Evolutionary conservation across 768 basidiomycete genomes (phyloP), one percentile per base, ranked within the genome.

Genomic region (Thelephora ganbajun): DNA sequence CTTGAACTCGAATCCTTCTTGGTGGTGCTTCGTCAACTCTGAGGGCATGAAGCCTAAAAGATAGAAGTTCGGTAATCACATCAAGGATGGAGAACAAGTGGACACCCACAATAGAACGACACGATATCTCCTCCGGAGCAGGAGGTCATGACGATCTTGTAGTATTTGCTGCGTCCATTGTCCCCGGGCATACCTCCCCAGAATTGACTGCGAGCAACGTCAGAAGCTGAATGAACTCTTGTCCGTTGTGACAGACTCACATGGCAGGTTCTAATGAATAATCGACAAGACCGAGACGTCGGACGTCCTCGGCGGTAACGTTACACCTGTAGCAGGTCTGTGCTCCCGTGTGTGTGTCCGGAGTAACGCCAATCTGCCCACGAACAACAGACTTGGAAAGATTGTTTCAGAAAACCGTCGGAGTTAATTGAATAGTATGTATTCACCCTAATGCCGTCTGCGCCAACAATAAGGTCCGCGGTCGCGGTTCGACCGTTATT

Each of bases 321-420:
- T 64, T 64, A 50, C 61, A 61, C 14, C 63, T 56, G 43, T 62
- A 64, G 48, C 63, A 64, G 2, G 63, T 64, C 49, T 64, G 63
- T 16, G 60, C 57, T 1, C 61, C 57, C 3, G 63, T 58, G 45
- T 56, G 57, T 44, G 51, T 61, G 37, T 64, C 56, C 11, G 61
- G 61, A 16, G 53, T 47, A 39, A 62, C 52, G 11, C 59, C 61
- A 16, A 62, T 54, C 14, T 55, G 50, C 43, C 50, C 49, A 36
- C 62, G 53, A 33, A 63, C 56, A 19, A 48, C 58, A 30, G 37
- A 39, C 37, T 39, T 39, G 20, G 37, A 6, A 39, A 39, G 37
- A 39, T 3, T 4, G 37, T 11, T 11, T 16, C 5, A 39, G n/a
- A 4, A 6, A n/a, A 39, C 37, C 5, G 6, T 6, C 16, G 16